Conservation (phyloP, 2,329 filamentous ascomycete species). For the Aspergillus caelatus region DNA sequence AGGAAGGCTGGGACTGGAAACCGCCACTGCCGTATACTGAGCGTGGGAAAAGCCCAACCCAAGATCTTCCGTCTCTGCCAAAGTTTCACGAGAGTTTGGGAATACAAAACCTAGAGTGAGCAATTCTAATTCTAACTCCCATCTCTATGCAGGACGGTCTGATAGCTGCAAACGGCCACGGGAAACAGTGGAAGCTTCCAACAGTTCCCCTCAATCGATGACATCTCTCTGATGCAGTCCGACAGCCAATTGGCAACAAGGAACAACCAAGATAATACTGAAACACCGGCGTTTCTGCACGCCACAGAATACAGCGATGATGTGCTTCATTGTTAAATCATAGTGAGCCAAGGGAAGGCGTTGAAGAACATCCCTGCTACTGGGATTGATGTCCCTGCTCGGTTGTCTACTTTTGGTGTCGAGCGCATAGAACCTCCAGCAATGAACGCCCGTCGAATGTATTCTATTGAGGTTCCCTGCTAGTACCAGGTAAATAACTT, state of each 20-base stretch:
- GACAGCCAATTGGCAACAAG: background rate
- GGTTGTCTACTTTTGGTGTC: background rate
- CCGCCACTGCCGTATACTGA: conserved; percentile 12
- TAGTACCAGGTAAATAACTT: background rate
- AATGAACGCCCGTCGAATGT: background rate
- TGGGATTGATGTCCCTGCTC: background rate
- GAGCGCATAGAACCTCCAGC: background rate
- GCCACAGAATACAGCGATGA: conserved; percentile 17
- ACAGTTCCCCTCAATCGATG: conserved; percentile 11
- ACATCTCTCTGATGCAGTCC: conserved; percentile 11
- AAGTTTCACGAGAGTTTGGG: conserved; percentile 8
- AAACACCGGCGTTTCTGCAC: conserved; percentile 15
- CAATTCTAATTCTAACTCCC: conserved; percentile 6
- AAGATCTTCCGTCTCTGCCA: conserved; percentile 4
- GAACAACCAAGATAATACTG: background rate
- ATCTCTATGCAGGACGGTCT: background rate
- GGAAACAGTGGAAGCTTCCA: conserved; percentile 16
- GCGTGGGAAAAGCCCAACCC: conserved; percentile 6
- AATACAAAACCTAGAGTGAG: conserved; percentile 6
- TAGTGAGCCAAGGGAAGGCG: background rate
- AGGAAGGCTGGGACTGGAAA: background rate
- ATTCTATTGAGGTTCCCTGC: background rate
- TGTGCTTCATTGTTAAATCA: conserved; percentile 14
- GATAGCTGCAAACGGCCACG: conserved; percentile 14
- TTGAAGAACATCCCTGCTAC: background rate